Evolutionary conservation across 2,329 filamentous ascomycete species (phyloP), one percentile per base, ranked within the genome.

Genomic region (Pyrenophora tritici-repentis): DNA sequence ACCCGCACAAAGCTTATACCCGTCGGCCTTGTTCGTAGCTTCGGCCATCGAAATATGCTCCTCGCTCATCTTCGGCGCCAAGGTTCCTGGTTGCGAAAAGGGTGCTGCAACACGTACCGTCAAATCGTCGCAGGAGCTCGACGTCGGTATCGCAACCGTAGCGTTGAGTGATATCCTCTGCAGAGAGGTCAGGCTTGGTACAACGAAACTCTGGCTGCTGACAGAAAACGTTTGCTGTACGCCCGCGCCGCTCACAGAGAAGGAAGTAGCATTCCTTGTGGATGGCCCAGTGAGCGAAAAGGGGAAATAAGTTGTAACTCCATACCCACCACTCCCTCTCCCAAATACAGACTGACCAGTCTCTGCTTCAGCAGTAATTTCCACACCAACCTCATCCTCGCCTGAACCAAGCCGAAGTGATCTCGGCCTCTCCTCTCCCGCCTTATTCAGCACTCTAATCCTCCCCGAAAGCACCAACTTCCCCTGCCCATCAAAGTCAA

Each of bases 361-460:
- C 18, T 47, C 29, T 4, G 7, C 7, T 34, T 47, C 44, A 8
- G 29, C n/a, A 10, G n/a, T 12, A 20, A 47, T 34, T 13, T 38
- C 5, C 1, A 9, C 24, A 18, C 13, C 12, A 2, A 12, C 22
- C 2, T 18, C 44, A 17, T 34, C 1, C 2, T 29, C 6, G 10
- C 36, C 29, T 2, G 40, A 5, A 16, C 26, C 39, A n/a, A 48
- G 17, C 2, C n/a, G 43, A 3, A 48, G 17, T 12, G 39, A 33
- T 9, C 6, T 20, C 13, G 26, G 46, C 2, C 32, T 7, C 22
- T n/a, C 18, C 7, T 6, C 10, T 4, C 24, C 33, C 17, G 39
- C 46, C 31, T 33, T 22, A 20, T 24, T 48, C 1, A 48, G 39
- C 6, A 48, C 29, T 17, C 46, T 48, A 9, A 48, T 18, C 39